phyloP scores from a whole-genome alignment of 1,284 basidiomycete species.

The Somion occarium region DNA sequence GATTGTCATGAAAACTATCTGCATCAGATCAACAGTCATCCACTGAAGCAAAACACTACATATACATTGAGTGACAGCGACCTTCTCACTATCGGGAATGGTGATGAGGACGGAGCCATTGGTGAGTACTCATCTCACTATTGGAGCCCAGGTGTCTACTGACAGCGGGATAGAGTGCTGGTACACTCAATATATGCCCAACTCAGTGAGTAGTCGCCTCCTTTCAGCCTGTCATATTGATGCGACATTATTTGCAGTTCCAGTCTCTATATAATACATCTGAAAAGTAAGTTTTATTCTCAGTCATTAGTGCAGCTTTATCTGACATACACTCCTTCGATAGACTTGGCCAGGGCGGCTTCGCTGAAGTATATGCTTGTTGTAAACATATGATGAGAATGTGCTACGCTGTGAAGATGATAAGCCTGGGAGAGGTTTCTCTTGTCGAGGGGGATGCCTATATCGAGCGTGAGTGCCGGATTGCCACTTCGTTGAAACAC shows the following conservation, averaged over 20 bases:
- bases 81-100: neutral
- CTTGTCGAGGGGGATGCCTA: neutral
- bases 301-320: neutral
- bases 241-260: neutral
- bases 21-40: neutral
- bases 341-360: neutral
- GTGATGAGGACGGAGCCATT: neutral
- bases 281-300: neutral
- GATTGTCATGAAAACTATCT: neutral
- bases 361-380: neutral
- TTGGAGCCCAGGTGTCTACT: neutral
- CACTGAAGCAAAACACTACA: neutral
- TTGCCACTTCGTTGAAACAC: neutral
- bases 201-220: neutral
- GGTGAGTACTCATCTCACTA: neutral
- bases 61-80: neutral
- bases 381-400: neutral
- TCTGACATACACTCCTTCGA: neutral
- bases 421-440: neutral
- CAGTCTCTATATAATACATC: neutral
- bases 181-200: neutral
- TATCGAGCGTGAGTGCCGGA: neutral
- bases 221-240: neutral
- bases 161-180: neutral
- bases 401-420: neutral